phyloP scores from a whole-genome alignment of 2,329 filamentous ascomycete genomes.

The Claviceps quebecensis region DNA sequence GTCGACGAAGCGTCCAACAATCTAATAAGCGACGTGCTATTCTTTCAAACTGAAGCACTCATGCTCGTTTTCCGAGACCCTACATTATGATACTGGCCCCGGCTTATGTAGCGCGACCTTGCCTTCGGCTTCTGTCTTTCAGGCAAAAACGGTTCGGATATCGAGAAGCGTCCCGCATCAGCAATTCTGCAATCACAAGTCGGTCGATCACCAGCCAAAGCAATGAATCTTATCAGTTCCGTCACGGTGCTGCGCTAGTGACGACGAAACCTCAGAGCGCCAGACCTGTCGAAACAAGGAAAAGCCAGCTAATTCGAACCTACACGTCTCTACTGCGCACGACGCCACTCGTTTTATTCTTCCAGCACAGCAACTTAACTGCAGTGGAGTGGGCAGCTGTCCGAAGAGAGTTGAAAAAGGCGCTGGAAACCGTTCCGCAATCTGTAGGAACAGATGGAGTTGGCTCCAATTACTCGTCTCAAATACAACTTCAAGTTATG shows the following conservation, averaged over 20 bases:
- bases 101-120: conserved; percentile 8
- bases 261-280: conserved; percentile 71
- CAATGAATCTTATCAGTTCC: conserved; percentile 12
- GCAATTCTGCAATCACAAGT: conserved; percentile 5
- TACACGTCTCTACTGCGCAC: conserved; percentile 83
- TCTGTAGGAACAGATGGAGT: conserved; percentile 12
- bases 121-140: conserved; percentile 9
- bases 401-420: conserved; percentile 28
- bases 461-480: conserved; percentile 35
- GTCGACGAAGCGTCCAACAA: neutral
- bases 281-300: conserved; percentile 72
- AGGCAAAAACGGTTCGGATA: neutral
- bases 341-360: conserved; percentile 71
- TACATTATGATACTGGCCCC: conserved; percentile 11
- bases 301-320: conserved; percentile 72
- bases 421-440: conserved; percentile 27
- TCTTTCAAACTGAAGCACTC: neutral
- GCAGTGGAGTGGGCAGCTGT: conserved; percentile 47
- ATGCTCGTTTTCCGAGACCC: neutral
- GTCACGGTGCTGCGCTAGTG: conserved; percentile 41
- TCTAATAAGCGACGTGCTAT: neutral
- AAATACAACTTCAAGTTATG: conserved; percentile 67
- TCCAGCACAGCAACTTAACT: conserved; percentile 56
- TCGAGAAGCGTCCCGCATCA: conserved; percentile 12
- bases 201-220: neutral